phyloP scores from a whole-genome alignment of 2,329 filamentous ascomycete species.

The Fusarium albidum region DNA sequence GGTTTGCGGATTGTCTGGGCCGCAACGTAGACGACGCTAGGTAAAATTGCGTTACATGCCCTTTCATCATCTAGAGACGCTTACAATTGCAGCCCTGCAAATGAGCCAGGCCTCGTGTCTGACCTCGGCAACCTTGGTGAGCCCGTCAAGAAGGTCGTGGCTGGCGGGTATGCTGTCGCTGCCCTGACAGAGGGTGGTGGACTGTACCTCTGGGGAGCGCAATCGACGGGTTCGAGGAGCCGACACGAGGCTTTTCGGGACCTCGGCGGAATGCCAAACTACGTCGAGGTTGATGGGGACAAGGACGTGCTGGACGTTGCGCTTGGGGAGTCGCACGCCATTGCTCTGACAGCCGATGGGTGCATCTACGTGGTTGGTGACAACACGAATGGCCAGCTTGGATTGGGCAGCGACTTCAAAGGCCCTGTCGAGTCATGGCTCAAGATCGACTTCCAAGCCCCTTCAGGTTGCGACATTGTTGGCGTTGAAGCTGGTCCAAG shows the following conservation, averaged over 20 bases:
- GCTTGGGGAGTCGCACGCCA: constrained; percentile 66
- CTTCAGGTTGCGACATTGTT: constrained; percentile 41
- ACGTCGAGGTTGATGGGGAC: constrained; percentile 55
- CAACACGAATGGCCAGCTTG: constrained; percentile 68
- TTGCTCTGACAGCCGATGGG: constrained; percentile 59
- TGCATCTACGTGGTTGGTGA: constrained; percentile 64
- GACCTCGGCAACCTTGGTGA: constrained; percentile 61
- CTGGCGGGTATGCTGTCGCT: constrained; percentile 64
- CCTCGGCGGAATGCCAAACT: constrained; percentile 49
- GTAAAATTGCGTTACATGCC: constrained; percentile 39
- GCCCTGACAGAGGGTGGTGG: constrained; percentile 66
- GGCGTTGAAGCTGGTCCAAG: constrained; percentile 59
- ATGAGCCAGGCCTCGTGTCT: constrained; percentile 54
- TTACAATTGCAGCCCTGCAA: constrained; percentile 51
- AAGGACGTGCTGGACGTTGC: constrained; percentile 65
- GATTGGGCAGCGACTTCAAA: constrained; percentile 44
- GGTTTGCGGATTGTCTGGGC: constrained; percentile 65
- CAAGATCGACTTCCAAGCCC: constrained; percentile 43
- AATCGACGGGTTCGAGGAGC: constrained; percentile 35
- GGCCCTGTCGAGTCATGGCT: constrained; percentile 46
- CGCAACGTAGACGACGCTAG: constrained; percentile 52
- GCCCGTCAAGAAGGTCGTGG: constrained; percentile 61
- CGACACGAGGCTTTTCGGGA: constrained; percentile 44
- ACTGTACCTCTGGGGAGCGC: constrained; percentile 68
- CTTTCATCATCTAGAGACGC: constrained; percentile 17